These are phyloP conservation scores for Thraustochytrium sp. DNA, from an alignment of 352 stramenopile genomes.

Conservation along the genomic window DNA sequence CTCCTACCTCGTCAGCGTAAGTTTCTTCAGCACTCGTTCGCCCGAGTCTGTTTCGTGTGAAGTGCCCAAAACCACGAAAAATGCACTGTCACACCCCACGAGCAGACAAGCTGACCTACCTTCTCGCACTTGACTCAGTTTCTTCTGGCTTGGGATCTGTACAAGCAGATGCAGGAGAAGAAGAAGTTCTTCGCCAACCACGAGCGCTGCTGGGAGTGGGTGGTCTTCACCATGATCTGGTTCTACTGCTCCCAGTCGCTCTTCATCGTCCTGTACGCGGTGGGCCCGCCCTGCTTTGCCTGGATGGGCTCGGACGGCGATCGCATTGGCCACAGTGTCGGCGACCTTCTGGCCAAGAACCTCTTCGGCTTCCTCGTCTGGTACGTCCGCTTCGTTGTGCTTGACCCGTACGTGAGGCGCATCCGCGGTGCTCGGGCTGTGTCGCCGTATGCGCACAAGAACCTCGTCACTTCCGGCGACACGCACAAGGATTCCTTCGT, in stretches of 20 bases:
- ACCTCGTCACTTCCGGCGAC: background rate
- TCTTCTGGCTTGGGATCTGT: conserved; percentile 4
- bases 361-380: conserved; percentile 40
- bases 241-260: conserved; percentile 39
- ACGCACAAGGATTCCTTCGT: background rate
- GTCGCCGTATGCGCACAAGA: background rate
- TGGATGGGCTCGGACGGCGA: conserved; percentile 21
- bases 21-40: no score
- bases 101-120: no score
- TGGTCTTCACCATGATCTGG: background rate
- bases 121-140: no score
- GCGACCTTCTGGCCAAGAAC: conserved; percentile 43
- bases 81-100: no score
- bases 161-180: background rate
- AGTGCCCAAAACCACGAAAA: no score
- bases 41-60: no score
- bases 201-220: conserved; percentile 14
- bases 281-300: conserved; percentile 34
- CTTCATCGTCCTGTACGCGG: conserved; percentile 13
- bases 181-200: background rate
- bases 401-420: background rate
- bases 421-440: background rate
- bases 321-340: conserved; percentile 14
- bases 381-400: conserved; percentile 20
- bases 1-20: background rate